Percentiles rank a stretch among this genome's conserved stretches.
Conservation (phyloP, 495 filamentous ascomycete genomes). For the Neurospora tetraspora region DNA sequence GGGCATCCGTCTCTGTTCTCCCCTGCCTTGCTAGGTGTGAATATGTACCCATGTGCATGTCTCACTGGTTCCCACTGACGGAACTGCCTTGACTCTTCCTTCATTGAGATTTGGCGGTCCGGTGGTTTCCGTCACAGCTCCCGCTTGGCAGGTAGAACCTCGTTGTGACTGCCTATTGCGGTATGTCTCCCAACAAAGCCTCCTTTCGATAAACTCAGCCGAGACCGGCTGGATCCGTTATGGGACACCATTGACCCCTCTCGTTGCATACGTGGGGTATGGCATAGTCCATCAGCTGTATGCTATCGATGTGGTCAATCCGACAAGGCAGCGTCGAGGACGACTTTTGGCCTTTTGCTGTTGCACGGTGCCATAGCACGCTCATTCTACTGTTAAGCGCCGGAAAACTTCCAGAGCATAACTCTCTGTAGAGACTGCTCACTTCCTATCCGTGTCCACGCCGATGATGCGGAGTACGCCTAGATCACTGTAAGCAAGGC, state of each 20-base stretch:
- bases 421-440: constrained; percentile 2
- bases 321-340: not conserved
- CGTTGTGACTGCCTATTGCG: not conserved
- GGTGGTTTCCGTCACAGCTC: not conserved
- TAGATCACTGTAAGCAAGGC: constrained; percentile 78
- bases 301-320: not conserved
- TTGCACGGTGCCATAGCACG: not conserved
- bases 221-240: not conserved
- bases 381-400: not conserved
- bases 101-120: not conserved
- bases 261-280: not conserved
- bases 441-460: constrained; percentile 34
- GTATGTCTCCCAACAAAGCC: not conserved
- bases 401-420: not conserved
- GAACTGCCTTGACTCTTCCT: not conserved
- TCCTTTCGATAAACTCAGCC: not conserved
- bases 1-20: not conserved
- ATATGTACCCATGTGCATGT: not conserved
- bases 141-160: not conserved
- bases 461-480: constrained; percentile 78
- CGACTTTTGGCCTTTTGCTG: not conserved
- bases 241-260: not conserved
- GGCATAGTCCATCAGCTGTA: not conserved
- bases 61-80: not conserved
- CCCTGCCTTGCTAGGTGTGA: not conserved